Percentiles rank a stretch among this genome's conserved stretches.
Evolutionary conservation across 768 basidiomycete species (phyloP).

Genomic region (Naganishia randhawae): DNA sequence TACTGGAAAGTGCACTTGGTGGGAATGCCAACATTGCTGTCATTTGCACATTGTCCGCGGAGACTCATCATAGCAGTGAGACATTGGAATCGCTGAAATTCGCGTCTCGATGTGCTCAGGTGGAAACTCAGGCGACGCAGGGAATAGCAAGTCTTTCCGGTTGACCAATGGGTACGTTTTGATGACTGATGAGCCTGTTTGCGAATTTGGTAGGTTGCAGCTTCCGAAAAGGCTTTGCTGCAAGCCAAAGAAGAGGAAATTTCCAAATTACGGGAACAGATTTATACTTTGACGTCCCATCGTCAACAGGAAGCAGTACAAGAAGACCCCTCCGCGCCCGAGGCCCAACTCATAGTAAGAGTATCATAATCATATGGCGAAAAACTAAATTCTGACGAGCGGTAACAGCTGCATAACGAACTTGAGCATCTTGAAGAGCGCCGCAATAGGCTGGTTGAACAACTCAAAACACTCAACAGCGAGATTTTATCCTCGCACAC

Average conservation of each 20-base stretch:
- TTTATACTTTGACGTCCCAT: conserved; percentile 32
- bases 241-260: conserved; percentile 49
- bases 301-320: conserved; percentile 14
- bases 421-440: conserved; percentile 46
- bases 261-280: conserved; percentile 40
- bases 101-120: conserved; percentile 48
- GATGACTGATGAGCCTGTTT: background rate
- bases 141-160: conserved; percentile 39
- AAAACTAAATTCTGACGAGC: background rate
- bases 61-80: conserved; percentile 48
- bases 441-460: conserved; percentile 36
- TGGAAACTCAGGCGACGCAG: conserved; percentile 50
- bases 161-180: background rate
- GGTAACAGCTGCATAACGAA: conserved; percentile 39
- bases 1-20: conserved; percentile 50
- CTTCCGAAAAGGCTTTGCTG: conserved; percentile 47
- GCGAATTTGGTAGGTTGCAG: conserved; percentile 34
- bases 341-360: conserved; percentile 22
- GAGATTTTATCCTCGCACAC: conserved; percentile 44
- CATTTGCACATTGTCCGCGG: conserved; percentile 50
- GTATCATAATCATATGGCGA: background rate
- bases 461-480: conserved; percentile 46
- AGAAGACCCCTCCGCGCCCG: background rate
- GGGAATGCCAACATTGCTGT: conserved; percentile 52
- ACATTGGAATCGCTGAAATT: conserved; percentile 51